A percentile compares a stretch with the other conserved stretches of the same genome.
Evolutionary conservation across 805 yeast species (phyloP).

Genomic region (Wickerhamiella musiphila): DNA sequence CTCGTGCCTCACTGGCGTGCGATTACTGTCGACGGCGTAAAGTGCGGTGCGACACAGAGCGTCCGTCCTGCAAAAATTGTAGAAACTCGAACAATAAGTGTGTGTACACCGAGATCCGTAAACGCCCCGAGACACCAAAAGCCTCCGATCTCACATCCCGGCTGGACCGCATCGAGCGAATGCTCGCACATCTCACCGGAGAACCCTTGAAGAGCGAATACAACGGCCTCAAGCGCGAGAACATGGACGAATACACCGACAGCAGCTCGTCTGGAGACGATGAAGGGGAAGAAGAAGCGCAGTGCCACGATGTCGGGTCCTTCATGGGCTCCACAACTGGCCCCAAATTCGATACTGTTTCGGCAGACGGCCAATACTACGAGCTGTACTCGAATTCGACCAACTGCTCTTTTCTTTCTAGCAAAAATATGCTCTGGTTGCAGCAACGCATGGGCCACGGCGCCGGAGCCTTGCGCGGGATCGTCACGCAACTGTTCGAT

Average conservation of each 20-base stretch:
- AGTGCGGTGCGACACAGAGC: constrained; percentile 49
- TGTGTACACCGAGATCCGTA: constrained; percentile 21
- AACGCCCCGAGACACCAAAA: constrained; percentile 4
- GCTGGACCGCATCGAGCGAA: constrained; percentile 16
- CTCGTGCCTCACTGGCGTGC: constrained; percentile 71
- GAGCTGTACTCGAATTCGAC: too few species aligned
- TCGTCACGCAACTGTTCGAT: too few species aligned
- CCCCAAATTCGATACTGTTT: constrained; percentile 35
- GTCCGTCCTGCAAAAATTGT: constrained; percentile 57
- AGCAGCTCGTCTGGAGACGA: constrained; percentile 1
- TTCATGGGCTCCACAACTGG: constrained; percentile 20
- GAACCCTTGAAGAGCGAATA: not conserved
- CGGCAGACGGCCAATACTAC: too few species aligned
- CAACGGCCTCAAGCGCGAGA: constrained; percentile 3
- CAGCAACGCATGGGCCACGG: too few species aligned
- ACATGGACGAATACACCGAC: constrained; percentile 3
- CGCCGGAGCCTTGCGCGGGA: too few species aligned
- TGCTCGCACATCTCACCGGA: constrained; percentile 13
- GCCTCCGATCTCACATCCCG: constrained; percentile 6
- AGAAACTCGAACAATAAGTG: constrained; percentile 62
- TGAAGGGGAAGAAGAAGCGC: constrained; percentile 2
- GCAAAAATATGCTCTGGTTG: too few species aligned
- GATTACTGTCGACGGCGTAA: constrained; percentile 71
- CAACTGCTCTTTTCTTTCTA: too few species aligned
- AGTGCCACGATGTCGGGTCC: constrained; percentile 5